phyloP scores from a whole-genome alignment of 192 early-diverging fungal genomes.

The Neocallimastix lanati region DNA sequence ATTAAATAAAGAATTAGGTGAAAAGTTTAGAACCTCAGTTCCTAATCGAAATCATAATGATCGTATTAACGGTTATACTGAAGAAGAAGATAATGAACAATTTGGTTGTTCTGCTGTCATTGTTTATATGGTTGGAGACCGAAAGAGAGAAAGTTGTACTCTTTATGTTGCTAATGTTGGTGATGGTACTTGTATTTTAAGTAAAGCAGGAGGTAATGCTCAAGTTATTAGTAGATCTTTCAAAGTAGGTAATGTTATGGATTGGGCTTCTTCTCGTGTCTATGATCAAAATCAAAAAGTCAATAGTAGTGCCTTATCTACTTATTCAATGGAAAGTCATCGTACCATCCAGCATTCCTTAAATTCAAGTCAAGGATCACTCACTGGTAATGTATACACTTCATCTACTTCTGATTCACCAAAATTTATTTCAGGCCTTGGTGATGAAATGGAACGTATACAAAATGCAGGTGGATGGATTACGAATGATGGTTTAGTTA shows the following conservation, averaged over 20 bases:
- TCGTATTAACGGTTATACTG: slow-evolving; percentile 6
- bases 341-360: background rate
- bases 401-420: slow-evolving; percentile 51
- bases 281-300: background rate
- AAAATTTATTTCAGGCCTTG: slow-evolving; percentile 13
- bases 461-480: slow-evolving; percentile 65
- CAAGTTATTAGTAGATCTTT: slow-evolving; percentile 22
- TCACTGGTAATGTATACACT: slow-evolving; percentile 13
- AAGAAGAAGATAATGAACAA: slow-evolving; percentile 16
- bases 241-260: background rate
- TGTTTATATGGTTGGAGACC: slow-evolving; percentile 48
- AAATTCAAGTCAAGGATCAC: background rate
- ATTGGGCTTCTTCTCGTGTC: background rate
- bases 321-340: background rate
- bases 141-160: slow-evolving; percentile 13
- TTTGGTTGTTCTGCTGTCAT: slow-evolving; percentile 65
- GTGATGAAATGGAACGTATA: slow-evolving; percentile 44
- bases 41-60: background rate
- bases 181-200: slow-evolving; percentile 62
- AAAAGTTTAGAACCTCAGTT: background rate
- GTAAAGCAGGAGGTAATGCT: slow-evolving; percentile 45
- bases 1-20: slow-evolving; percentile 60
- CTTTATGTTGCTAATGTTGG: slow-evolving; percentile 76
- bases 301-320: background rate
- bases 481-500: slow-evolving; percentile 49